phyloP scores from a whole-genome alignment of 768 basidiomycete genomes.

The Calvatia gigantea region DNA sequence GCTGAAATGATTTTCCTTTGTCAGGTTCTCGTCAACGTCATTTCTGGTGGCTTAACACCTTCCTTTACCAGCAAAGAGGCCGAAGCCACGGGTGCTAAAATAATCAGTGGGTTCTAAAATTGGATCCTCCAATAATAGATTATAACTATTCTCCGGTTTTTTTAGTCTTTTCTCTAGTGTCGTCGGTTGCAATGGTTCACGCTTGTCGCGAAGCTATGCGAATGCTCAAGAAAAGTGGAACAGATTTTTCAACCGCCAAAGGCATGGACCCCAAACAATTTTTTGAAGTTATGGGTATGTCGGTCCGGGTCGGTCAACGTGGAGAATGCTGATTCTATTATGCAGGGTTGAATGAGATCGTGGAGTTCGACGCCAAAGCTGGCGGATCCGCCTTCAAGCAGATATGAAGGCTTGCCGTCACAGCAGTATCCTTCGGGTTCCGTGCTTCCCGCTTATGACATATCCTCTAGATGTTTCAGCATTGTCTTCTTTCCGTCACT shows the following conservation, averaged over 20 bases:
- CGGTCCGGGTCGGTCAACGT: not conserved
- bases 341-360: slow-evolving; percentile 13
- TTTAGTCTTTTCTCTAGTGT: slow-evolving; percentile 72
- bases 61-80: slow-evolving; percentile 70
- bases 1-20: not conserved
- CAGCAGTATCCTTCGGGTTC: not conserved
- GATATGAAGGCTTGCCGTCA: slow-evolving; percentile 2
- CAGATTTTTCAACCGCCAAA: slow-evolving; percentile 54
- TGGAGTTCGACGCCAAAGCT: slow-evolving; percentile 16
- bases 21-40: slow-evolving; percentile 73
- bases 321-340: not conserved
- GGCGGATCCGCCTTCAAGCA: slow-evolving; percentile 15
- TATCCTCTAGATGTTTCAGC: not conserved
- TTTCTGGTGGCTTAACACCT: slow-evolving; percentile 74
- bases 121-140: not conserved
- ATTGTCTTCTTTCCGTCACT: not conserved
- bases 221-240: slow-evolving; percentile 73
- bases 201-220: slow-evolving; percentile 78
- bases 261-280: slow-evolving; percentile 79
- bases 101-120: slow-evolving; percentile 57
- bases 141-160: not conserved
- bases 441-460: not conserved
- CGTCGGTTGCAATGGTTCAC: slow-evolving; percentile 73
- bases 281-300: slow-evolving; percentile 70
- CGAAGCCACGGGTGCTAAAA: slow-evolving; percentile 67